A percentile compares a stretch with the other conserved stretches of the same genome.
Conservation (phyloP, 2,329 filamentous ascomycete species). For the Chaetomium strumarium region DNA sequence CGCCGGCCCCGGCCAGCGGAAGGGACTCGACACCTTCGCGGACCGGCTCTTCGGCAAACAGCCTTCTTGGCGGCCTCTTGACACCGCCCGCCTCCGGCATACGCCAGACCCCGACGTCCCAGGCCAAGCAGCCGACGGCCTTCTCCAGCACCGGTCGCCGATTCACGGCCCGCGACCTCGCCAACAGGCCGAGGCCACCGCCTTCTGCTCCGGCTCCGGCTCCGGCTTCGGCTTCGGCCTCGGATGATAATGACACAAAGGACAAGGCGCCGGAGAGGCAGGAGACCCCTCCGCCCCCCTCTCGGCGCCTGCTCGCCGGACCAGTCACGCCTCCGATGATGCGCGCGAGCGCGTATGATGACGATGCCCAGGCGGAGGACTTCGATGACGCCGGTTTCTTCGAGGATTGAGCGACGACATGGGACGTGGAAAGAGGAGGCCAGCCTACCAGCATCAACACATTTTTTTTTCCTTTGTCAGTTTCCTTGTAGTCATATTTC, state of each 20-base stretch:
- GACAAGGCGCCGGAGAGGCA: conserved; percentile 30
- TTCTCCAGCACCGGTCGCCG: conserved; percentile 56
- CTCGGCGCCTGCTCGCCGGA: conserved; percentile 35
- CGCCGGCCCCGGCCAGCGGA: conserved; percentile 35
- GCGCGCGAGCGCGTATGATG: conserved; percentile 52
- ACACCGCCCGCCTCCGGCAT: conserved; percentile 79
- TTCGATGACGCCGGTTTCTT: conserved; percentile 27
- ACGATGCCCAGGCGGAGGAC: conserved; percentile 49
- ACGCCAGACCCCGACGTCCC: conserved; percentile 50
- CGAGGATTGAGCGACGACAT: conserved; percentile 20
- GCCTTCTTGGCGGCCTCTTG: conserved; percentile 71
- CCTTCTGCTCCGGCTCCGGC: conserved; percentile 31
- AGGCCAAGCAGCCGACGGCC: conserved; percentile 48
- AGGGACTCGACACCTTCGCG: conserved; percentile 55
- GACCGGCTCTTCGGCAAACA: conserved; percentile 45
- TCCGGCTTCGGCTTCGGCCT: conserved; percentile 28
- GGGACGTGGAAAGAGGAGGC: background rate
- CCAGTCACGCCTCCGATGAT: conserved; percentile 59
- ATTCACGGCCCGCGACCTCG: conserved; percentile 47
- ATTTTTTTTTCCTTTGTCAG: conserved; percentile 4
- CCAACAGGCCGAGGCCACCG: conserved; percentile 30
- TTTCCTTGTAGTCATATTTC: conserved; percentile 2
- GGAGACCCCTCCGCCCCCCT: conserved; percentile 43
- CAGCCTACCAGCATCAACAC: background rate
- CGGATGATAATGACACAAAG: conserved; percentile 9